phyloP scores from a whole-genome alignment of 2,329 filamentous ascomycete species.

The Paraphaeosphaeria sporulosa region DNA sequence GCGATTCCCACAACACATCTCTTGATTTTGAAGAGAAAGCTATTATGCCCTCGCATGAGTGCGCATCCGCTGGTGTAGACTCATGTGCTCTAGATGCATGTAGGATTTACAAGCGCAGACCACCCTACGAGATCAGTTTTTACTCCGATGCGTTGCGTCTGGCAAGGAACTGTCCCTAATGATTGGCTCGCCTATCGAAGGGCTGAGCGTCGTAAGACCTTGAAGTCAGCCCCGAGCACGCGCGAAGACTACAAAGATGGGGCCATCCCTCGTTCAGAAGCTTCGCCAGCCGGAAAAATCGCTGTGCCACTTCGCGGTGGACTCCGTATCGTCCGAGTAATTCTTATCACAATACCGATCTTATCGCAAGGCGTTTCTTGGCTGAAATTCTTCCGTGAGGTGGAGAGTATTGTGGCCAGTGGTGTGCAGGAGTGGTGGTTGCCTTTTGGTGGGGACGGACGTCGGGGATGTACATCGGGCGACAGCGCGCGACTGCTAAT shows the following conservation, averaged over 20 bases:
- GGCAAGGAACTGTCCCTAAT: neutral
- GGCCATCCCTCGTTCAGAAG: neutral
- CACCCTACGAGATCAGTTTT: conserved; percentile 1
- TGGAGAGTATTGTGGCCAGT: neutral
- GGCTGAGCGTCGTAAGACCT: neutral
- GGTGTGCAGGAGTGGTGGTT: neutral
- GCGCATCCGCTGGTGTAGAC: no score
- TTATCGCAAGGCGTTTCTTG: neutral
- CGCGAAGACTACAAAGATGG: neutral
- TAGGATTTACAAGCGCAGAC: no score
- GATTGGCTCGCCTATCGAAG: neutral
- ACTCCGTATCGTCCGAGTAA: conserved; percentile 4
- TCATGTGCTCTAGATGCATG: no score
- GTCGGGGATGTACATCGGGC: conserved; percentile 12
- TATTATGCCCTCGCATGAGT: no score
- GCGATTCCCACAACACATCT: neutral
- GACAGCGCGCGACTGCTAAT: neutral
- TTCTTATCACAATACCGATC: neutral
- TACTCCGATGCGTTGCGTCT: neutral
- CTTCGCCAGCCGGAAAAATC: neutral
- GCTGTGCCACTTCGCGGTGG: conserved; percentile 9
- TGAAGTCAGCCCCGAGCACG: neutral
- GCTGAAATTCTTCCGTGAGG: neutral
- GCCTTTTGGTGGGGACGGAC: neutral
- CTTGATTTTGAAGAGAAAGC: no score